Percentiles rank a stretch among this genome's conserved stretches.
phyloP scores from a whole-genome alignment of 164 flowering plant genomes.

The Vitis rotundifolia region DNA sequence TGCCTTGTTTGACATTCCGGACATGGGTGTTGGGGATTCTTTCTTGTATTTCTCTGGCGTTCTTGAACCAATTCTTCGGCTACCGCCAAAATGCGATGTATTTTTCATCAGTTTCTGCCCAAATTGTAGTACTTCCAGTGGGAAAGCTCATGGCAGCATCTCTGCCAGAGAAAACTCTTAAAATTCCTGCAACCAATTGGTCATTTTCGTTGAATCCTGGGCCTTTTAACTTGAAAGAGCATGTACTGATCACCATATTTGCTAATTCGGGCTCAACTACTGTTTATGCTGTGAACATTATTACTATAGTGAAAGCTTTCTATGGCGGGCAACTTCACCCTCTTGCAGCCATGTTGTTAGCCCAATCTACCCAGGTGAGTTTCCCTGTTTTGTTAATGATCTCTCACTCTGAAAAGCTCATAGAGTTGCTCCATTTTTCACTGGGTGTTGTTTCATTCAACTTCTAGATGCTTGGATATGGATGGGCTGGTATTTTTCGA shows the following conservation, averaged over 20 bases:
- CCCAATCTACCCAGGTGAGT: conserved; percentile 57
- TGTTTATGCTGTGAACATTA: conserved; percentile 52
- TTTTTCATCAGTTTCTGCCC: conserved; percentile 48
- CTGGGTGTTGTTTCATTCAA: background rate
- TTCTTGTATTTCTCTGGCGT: conserved; percentile 39
- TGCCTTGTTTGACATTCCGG: conserved; percentile 43
- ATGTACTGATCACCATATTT: conserved; percentile 65
- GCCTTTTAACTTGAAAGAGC: conserved; percentile 63
- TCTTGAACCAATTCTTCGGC: conserved; percentile 58
- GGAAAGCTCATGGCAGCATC: conserved; percentile 51
- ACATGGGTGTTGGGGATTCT: conserved; percentile 53
- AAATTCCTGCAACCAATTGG: conserved; percentile 33
- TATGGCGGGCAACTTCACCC: conserved; percentile 38
- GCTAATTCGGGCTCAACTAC: conserved; percentile 49
- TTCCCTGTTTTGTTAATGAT: too few relatives aligned
- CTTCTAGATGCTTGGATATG: conserved; percentile 50
- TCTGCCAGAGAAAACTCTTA: conserved; percentile 25
- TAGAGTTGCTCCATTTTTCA: background rate
- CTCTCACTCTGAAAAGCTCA: background rate
- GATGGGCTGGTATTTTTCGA: conserved; percentile 59
- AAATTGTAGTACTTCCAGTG: conserved; percentile 47
- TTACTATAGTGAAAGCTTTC: conserved; percentile 67
- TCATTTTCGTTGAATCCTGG: conserved; percentile 59
- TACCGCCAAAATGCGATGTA: conserved; percentile 42
- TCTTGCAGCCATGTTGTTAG: conserved; percentile 46